Conservation (phyloP, 2,329 filamentous ascomycete genomes). For the Aspergillus cejpii region DNA sequence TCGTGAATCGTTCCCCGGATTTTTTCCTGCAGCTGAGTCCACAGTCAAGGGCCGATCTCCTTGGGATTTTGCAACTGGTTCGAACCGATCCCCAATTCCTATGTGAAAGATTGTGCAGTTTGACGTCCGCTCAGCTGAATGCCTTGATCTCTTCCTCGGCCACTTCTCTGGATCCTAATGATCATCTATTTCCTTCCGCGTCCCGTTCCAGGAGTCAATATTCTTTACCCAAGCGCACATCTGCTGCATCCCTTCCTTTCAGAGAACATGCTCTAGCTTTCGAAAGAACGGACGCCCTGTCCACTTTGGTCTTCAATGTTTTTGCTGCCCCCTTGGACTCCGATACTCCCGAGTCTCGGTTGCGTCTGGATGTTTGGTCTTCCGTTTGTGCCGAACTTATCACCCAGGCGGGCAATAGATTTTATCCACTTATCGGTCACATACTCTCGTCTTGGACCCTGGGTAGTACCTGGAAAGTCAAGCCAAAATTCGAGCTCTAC, state of each 20-base stretch:
- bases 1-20: constrained; percentile 28
- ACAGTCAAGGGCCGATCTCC: constrained; percentile 65
- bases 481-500: constrained; percentile 84
- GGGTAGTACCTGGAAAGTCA: constrained; percentile 84
- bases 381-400: constrained; percentile 78
- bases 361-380: constrained; percentile 81
- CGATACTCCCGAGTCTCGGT: constrained; percentile 71
- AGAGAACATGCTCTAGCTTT: constrained; percentile 82
- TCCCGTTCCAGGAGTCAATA: constrained; percentile 45
- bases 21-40: constrained; percentile 62
- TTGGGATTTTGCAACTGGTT: constrained; percentile 73
- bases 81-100: constrained; percentile 83
- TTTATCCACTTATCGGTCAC: constrained; percentile 73
- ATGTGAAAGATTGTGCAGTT: constrained; percentile 68
- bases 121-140: constrained; percentile 69
- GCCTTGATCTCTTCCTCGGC: constrained; percentile 71
- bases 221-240: constrained; percentile 44
- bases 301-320: constrained; percentile 76
- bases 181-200: constrained; percentile 71
- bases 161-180: constrained; percentile 70
- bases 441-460: constrained; percentile 82
- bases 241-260: constrained; percentile 51
- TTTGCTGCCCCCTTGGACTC: constrained; percentile 81
- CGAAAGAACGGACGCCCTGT: constrained; percentile 79
- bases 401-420: constrained; percentile 64